Evolutionary conservation across 2,329 filamentous ascomycete genomes (phyloP).

Genomic region (Talaromyces sp.): DNA sequence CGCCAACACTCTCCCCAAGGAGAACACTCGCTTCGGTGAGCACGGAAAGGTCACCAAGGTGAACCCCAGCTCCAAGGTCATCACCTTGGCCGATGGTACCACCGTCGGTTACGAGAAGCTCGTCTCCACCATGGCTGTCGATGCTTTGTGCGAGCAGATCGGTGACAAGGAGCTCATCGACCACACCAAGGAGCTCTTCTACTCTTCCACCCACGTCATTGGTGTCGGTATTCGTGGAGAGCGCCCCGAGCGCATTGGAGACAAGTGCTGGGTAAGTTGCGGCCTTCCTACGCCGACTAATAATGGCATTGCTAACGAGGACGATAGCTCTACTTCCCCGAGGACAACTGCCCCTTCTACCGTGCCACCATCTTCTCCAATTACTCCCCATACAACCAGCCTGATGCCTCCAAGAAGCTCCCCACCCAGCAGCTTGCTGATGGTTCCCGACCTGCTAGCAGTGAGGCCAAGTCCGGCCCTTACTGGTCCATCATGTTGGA

Average conservation of each 20-base stretch:
- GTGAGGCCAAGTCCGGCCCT: conserved; percentile 75
- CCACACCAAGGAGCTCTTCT: conserved; percentile 88
- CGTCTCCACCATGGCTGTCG: conserved; percentile 93
- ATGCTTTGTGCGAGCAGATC: conserved; percentile 82
- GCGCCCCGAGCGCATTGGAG: conserved; percentile 91
- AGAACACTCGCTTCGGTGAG: conserved; percentile 88
- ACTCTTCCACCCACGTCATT: conserved; percentile 95
- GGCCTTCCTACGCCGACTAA: not conserved
- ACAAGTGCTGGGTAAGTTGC: conserved; percentile 88
- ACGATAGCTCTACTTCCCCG: conserved; percentile 85
- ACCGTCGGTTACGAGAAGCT: conserved; percentile 89
- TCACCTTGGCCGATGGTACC: conserved; percentile 77
- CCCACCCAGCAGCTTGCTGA: conserved; percentile 81
- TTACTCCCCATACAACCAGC: conserved; percentile 99
- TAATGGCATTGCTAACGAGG: not conserved
- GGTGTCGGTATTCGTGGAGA: conserved; percentile 89
- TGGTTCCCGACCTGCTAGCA: conserved; percentile 72
- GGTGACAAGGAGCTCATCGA: conserved; percentile 77
- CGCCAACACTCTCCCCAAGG: conserved; percentile 82
- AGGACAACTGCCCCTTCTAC: conserved; percentile 98
- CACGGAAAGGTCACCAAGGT: conserved; percentile 80
- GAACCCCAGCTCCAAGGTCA: conserved; percentile 78
- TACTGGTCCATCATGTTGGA: conserved; percentile 99
- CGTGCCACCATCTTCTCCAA: conserved; percentile 99
- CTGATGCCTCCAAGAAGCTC: conserved; percentile 74